Evolutionary conservation across 441 rosid species (phyloP), one percentile per base, ranked within the genome.

Genomic region (Populus hybrid): DNA sequence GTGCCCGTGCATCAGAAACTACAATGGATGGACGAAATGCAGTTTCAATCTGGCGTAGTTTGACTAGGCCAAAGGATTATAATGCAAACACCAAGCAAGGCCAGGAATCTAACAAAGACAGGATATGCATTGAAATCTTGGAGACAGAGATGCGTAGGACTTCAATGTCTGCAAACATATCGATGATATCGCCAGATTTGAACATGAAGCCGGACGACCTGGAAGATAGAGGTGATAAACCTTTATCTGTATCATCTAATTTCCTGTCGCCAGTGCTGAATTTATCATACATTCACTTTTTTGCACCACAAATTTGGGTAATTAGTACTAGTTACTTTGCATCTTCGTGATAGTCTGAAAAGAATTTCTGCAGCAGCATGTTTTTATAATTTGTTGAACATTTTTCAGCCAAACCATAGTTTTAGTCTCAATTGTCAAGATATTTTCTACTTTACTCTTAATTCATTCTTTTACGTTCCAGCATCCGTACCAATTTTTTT

Each of bases 1-100:
- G 93, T 65, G 94, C 91, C 45, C 82, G 74, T 85, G 81, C 88
- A 76, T 84, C 89, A 3, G 92, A 89, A 33, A 79, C 84, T 24
- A 88, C 92, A 5, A 50, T 71, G 40, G 97, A 90, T 84, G 93
- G 91, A 74, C 89, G 80, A 21, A 92, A 89, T 77, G 93, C 94
- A 24, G 88, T 90, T 64, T 78, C 80, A 35, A 88, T 92, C 67
- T 87, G 93, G 74, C 86, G 89, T 76, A 85, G 94, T 75, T 70
- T 89, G 24, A 92, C 94, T 0, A 87, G 88, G 80, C 91, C 88
- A 6, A 90, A 92, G 81, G 94, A 92, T 82, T 92, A 92, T 67
- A 76, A 79, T 74, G 80, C 80, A 35, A 84, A 84, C 75, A 85
- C 81, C 7, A 78, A 82, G 82, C 86, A 86, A 42, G 93, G 91